Evolutionary conservation across 805 yeast species (phyloP), one percentile per base, ranked within the genome.

Genomic region (Lipomyces anomalus): DNA sequence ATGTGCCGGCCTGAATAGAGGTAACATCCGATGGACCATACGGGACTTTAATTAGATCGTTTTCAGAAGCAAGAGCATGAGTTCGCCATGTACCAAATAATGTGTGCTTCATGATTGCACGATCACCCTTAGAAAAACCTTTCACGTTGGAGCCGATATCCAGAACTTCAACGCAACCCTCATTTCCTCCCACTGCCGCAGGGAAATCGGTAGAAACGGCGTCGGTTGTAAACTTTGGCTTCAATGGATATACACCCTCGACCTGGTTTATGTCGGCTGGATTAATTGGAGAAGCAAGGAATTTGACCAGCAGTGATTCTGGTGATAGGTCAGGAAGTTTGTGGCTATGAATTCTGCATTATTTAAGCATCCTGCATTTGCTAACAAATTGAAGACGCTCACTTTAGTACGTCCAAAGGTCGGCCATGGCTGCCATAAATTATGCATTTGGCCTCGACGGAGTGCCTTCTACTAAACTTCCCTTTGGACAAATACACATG

Each of bases 11-110:
- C 33, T 62, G 64, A 2, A 59, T 34, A 2, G 67, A 61, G 9
- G 62, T 55, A 35, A 48, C 41, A 30, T 67, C 49, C 20, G 70
- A 62, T 36, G 66, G 65, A 23, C 68, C 63, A 43, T 71, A 72
- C 20, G 81, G 78, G 40, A 89, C 66, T 56, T 74, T 74, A 57
- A 78, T 73, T 60, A 87, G 69, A 24, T 78, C 72, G 1, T 67
- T 62, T 11, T 73, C 74, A 1, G 61, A 63, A 5, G 80, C 75
- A 39, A 82, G 61, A 6, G 84, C 80, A 55, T 82, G 85, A 2
- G 90, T 77, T 50, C 95, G 74, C 99, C 99, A 92, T 2, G 98
- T 90, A 24, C 98, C 99, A 48, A 80, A 81, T 56, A 84, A 82
- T 9, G 87, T 82, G 34, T 68, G 68, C 7, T 76, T 60, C 7